These are phyloP conservation scores for Acacia concinna DNA, from an alignment of 331 rosid genomes.

Conservation along the genomic window DNA sequence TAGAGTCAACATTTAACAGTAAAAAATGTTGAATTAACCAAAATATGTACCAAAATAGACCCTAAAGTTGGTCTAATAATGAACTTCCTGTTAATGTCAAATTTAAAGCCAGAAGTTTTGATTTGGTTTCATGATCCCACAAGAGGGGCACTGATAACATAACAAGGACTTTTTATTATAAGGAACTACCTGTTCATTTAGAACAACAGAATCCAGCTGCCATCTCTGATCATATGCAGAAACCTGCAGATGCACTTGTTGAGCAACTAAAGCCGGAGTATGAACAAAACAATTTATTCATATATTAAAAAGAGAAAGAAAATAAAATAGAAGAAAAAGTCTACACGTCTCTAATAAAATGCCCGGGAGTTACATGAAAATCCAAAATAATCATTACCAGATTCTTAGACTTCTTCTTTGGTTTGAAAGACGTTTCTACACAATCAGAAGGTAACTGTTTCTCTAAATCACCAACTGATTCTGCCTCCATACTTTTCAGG, in stretches of 20 bases:
- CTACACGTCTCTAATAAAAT: neutral
- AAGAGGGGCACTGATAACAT: constrained; percentile 9
- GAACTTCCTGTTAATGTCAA: neutral
- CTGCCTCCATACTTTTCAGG: constrained; percentile 89
- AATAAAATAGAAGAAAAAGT: neutral
- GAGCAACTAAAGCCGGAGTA: constrained; percentile 36
- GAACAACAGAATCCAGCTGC: constrained; percentile 60
- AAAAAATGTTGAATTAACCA: neutral
- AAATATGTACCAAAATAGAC: constrained; percentile 1
- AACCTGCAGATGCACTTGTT: constrained; percentile 48
- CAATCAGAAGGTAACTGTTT: constrained; percentile 72
- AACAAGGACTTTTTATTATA: neutral
- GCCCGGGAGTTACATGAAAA: neutral
- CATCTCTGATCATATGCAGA: constrained; percentile 74
- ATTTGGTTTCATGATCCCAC: neutral
- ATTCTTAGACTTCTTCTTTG: constrained; percentile 82
- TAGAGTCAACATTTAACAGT: neutral
- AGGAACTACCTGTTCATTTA: constrained; percentile 58
- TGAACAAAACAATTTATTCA: neutral
- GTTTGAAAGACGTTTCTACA: constrained; percentile 84
- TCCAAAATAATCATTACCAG: constrained; percentile 54
- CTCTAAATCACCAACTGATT: constrained; percentile 77
- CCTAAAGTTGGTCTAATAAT: neutral
- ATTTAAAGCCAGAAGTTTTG: constrained; percentile 13
- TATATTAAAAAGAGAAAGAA: neutral